phyloP scores from a whole-genome alignment of 306 rosid species.

The Benincasa hispida region DNA sequence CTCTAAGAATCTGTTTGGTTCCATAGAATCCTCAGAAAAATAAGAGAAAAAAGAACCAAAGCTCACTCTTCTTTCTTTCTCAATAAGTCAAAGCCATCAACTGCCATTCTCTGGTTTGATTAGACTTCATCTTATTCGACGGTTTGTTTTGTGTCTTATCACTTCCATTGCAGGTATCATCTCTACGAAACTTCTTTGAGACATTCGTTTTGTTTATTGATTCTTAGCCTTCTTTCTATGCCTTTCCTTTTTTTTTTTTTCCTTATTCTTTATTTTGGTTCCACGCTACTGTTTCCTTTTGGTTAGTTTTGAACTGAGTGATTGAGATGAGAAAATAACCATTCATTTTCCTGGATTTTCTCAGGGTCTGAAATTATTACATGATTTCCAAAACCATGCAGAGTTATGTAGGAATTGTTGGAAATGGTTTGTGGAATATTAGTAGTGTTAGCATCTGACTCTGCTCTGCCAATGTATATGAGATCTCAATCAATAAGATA shows the following conservation, averaged over 20 bases:
- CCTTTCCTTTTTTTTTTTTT: background rate
- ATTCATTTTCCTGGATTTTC: background rate
- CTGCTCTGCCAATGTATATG: conserved; percentile 3
- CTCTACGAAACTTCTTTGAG: no score
- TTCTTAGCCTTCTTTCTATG: background rate
- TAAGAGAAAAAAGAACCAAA: background rate
- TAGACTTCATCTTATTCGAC: background rate
- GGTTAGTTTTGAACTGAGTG: background rate
- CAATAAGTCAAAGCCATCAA: background rate
- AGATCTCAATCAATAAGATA: conserved; percentile 42
- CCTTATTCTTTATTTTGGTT: background rate
- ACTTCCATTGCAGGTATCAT: background rate
- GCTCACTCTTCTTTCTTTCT: conserved; percentile 11
- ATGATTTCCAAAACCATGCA: background rate
- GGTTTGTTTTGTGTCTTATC: background rate
- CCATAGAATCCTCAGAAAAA: background rate
- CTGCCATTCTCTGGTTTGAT: background rate
- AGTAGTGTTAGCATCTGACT: background rate
- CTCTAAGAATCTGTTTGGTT: background rate
- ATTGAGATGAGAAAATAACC: background rate
- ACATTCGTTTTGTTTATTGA: background rate
- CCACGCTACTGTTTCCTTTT: background rate
- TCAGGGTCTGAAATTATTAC: background rate
- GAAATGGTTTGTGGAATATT: background rate
- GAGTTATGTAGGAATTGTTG: background rate